Evolutionary conservation across 768 basidiomycete species (phyloP).

Genomic region (Tephrocybe rancida): DNA sequence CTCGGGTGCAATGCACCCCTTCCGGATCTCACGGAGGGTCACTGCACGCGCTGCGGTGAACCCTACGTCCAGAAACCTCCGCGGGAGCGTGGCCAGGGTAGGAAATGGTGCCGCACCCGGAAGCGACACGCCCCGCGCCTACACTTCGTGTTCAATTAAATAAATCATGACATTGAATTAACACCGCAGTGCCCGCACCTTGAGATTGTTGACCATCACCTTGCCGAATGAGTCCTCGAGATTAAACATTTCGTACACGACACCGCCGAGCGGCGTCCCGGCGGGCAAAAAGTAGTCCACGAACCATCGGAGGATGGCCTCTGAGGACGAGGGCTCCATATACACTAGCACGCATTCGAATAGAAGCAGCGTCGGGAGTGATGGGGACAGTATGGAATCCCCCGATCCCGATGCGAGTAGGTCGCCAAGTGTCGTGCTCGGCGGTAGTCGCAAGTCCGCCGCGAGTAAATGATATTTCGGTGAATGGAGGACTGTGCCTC

Average conservation of each 20-base stretch:
- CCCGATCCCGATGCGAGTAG: conserved; percentile 22
- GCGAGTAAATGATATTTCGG: conserved; percentile 72
- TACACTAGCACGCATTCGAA: conserved; percentile 96
- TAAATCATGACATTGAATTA: background rate
- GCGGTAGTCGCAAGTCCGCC: conserved; percentile 70
- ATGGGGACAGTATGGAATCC: conserved; percentile 51
- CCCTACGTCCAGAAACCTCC: conserved; percentile 59
- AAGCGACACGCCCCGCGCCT: conserved; percentile 74
- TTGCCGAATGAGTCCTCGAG: conserved; percentile 87
- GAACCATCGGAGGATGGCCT: conserved; percentile 75
- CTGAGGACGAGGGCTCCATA: conserved; percentile 64
- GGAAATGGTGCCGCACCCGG: conserved; percentile 73
- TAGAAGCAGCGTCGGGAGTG: conserved; percentile 78
- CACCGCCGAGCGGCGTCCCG: conserved; percentile 45
- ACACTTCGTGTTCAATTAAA: conserved; percentile 3
- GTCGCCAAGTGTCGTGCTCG: conserved; percentile 50
- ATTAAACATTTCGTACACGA: conserved; percentile 95
- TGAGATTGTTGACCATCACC: conserved; percentile 89
- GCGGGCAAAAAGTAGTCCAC: conserved; percentile 46
- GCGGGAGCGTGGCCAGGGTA: conserved; percentile 53
- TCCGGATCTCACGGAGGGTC: conserved; percentile 71
- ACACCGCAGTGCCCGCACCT: conserved; percentile 52
- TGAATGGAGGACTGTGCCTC: conserved; percentile 61
- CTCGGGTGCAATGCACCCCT: conserved; percentile 40
- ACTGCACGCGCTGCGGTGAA: conserved; percentile 59